These are phyloP conservation scores for Pestalotiopsis sp. DNA, from an alignment of 2,329 filamentous ascomycete species.

Conservation along the genomic window DNA sequence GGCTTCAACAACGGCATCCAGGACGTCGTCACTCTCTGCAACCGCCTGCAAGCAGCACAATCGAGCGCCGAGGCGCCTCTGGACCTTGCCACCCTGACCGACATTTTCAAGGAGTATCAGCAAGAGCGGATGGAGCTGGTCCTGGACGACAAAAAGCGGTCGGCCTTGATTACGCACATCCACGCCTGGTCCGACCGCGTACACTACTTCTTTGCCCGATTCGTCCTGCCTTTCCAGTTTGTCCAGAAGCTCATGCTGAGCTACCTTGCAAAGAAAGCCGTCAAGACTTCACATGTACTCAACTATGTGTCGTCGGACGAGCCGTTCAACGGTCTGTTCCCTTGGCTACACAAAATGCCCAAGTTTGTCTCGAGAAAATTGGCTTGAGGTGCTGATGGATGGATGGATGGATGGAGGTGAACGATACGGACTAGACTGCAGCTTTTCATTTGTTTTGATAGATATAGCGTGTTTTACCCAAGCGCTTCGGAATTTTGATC, in stretches of 20 bases:
- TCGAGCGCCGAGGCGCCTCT: neutral
- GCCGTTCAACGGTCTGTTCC: neutral
- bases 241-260: neutral
- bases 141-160: neutral
- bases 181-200: neutral
- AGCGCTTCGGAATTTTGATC: too few species aligned
- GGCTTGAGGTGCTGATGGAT: neutral
- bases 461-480: too few species aligned
- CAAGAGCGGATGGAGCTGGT: neutral
- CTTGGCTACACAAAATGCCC: neutral
- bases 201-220: neutral
- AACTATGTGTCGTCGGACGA: neutral
- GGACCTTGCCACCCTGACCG: neutral
- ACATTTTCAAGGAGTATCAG: neutral
- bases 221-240: neutral
- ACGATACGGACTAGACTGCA: neutral
- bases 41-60: neutral
- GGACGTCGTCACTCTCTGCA: constrained; percentile 1
- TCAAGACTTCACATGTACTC: neutral
- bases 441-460: neutral
- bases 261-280: neutral
- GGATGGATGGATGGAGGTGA: neutral
- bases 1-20: constrained; percentile 15
- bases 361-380: neutral
- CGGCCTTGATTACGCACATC: neutral